Evolutionary conservation across 2,329 filamentous ascomycete genomes (phyloP), one percentile per base, ranked within the genome.

Genomic region (Venturia effusa): DNA sequence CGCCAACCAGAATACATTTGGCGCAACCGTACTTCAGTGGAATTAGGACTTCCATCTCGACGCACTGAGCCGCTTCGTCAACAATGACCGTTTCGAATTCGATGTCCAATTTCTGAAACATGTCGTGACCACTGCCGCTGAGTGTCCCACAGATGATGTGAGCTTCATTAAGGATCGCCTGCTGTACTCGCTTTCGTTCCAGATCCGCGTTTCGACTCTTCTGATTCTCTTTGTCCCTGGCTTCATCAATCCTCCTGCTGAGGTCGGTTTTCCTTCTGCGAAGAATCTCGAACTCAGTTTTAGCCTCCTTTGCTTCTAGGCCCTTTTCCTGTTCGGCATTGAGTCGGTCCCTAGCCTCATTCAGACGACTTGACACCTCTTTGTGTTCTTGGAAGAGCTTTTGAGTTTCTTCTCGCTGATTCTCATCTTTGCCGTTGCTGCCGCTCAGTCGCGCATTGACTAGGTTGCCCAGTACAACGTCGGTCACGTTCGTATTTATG

Each of bases 51-150:
- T 92, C 96, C 72, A 99, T 83, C 77, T 99, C 94, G 66, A 99
- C 95, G 74, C 93, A 99, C 80, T 99, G 94, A 19, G 94, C 94
- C 3, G 94, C 94, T 77, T 99, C 94, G 70, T 99, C 94, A 67
- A 99, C 97, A 69, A 99, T 90, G 68, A 99, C 94, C 0, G 94
- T 97, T 76, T 99, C 94, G 69, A 99, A 99, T 74, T 99, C 94
- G 61, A 99, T 91, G 70, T 90, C 92, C 64, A 99, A 78, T 69
- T 88, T 89, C 75, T 93, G 91, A 78, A 99, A 96, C 86, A 97
- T 96, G 68, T 99, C 94, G 71, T 99, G 95, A 3, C 94, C 94
- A 74, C 89, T 93, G 70, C 93, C 94, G 74, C 92, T 97, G 61
- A 99, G 85, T 0, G 94, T 99, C 51, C 93, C 90, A 75, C 94